Base-by-base conservation (phyloP, 192 early-diverging fungal genomes). In the Entomortierella beljakovae region DNA sequence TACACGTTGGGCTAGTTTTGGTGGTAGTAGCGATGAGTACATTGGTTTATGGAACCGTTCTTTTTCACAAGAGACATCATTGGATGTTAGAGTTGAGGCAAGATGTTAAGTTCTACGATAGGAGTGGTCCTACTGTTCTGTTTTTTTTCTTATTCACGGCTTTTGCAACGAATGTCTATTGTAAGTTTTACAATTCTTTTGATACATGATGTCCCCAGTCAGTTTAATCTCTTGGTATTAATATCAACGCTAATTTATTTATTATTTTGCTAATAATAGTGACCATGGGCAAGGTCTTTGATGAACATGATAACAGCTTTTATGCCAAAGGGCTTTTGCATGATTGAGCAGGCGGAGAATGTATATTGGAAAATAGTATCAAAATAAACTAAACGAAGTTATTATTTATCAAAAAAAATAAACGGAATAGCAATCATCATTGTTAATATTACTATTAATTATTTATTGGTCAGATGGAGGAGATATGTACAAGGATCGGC, bases 41-140 rank as follows among this genome's bases (percentile, higher is more conserved):
- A 3, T 31, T 79, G 5, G 68, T 60, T 4, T 79, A 79, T 31
- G 54, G 67, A 32, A 79, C 62, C 2, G 57, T 62, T 11, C 38
- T 70, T 6, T 79, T 70, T 28, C 75, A 79, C 35, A 9, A 65
- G 34, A n/a, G 67, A 31, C 67, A 79, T 55, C 51, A 26, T 5
- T 79, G 75, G 75, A 69, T 79, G 67, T 42, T 57, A n/a, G 32
- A 53, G 25, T 42, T 70, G 54, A 55, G 75, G 38, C 3, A 23
- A 42, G 75, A 79, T 50, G 61, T 61, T 2, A 37, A 28, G 35
- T 79, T 42, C 37, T 79, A 79, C 32, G 75, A 79, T 34, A 55
- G 68, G 0, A 7, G 59, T 1, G 75, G 75, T 2, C 75, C 75
- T 2, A 49, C 56, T 9, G 6, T 79, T 6, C 37, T 79, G 61